These are phyloP conservation scores for Neoboletus brunneissimus DNA, from an alignment of 768 basidiomycete genomes.

Conservation along the genomic window DNA sequence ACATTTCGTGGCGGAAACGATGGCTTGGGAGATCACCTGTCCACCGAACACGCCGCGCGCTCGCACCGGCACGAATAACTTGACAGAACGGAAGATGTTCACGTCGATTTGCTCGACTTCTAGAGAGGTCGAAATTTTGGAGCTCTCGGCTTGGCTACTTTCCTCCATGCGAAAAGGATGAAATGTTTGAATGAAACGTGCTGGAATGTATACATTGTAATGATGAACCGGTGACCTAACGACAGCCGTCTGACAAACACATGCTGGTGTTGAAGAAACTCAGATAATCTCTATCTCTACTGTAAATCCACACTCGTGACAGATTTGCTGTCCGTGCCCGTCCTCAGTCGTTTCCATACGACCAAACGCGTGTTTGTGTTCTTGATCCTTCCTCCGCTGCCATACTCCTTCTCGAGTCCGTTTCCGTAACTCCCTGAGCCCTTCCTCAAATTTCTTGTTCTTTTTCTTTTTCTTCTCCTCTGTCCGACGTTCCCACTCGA, in stretches of 20 bases:
- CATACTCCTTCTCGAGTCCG: constrained; percentile 87
- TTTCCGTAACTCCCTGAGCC: constrained; percentile 77
- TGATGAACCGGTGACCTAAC: background rate
- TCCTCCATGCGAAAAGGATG: constrained; percentile 30
- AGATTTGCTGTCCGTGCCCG: constrained; percentile 67
- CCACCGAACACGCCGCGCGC: constrained; percentile 83
- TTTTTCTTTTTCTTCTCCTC: constrained; percentile 86
- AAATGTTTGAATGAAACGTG: background rate
- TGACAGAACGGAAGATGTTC: constrained; percentile 76
- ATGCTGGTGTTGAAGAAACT: background rate
- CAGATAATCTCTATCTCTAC: constrained; percentile 84
- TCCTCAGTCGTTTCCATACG: constrained; percentile 49
- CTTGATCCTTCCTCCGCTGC: constrained; percentile 81
- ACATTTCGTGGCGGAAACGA: constrained; percentile 76
- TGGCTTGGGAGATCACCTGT: constrained; percentile 86
- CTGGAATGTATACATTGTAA: background rate
- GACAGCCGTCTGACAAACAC: background rate
- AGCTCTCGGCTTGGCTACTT: constrained; percentile 55
- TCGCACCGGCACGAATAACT: constrained; percentile 57
- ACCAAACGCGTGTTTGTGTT: constrained; percentile 86
- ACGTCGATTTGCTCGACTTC: constrained; percentile 78
- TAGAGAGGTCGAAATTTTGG: constrained; percentile 67
- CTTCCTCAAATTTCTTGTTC: constrained; percentile 93
- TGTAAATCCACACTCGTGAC: constrained; percentile 87
- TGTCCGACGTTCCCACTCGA: constrained; percentile 76